Conservation (phyloP, 2,329 filamentous ascomycete genomes). For the Fusarium ambrosium region DNA sequence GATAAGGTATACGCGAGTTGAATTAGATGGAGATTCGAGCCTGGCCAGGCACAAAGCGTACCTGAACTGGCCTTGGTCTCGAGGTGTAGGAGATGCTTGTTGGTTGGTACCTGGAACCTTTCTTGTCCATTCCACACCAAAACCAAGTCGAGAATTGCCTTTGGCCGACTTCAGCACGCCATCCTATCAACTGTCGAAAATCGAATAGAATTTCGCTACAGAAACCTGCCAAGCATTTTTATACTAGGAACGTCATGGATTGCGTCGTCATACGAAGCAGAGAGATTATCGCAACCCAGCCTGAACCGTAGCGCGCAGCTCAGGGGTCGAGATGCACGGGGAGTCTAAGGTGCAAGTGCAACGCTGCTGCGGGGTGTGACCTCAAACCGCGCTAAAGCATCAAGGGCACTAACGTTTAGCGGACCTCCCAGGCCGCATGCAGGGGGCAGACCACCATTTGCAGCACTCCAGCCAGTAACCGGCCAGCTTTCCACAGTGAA, state of each 20-base stretch:
- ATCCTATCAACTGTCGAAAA: not conserved
- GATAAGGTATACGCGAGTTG: conserved; percentile 8
- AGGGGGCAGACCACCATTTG: conserved; percentile 39
- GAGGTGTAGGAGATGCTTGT: not conserved
- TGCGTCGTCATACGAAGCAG: conserved; percentile 16
- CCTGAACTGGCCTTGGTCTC: not conserved
- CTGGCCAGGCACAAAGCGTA: not conserved
- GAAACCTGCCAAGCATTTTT: not conserved
- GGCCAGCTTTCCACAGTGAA: conserved; percentile 12
- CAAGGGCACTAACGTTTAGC: conserved; percentile 46
- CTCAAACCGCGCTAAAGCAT: conserved; percentile 23
- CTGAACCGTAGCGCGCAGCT: not conserved
- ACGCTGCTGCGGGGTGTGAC: conserved; percentile 44
- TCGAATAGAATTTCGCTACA: conserved; percentile 1
- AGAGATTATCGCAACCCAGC: conserved; percentile 24
- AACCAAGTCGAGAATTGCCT: conserved; percentile 11
- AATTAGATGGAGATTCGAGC: not conserved
- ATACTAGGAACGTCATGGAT: conserved; percentile 13
- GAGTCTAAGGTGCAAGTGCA: conserved; percentile 11
- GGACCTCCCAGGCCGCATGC: conserved; percentile 42
- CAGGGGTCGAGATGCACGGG: conserved; percentile 30
- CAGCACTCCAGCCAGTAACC: conserved; percentile 28
- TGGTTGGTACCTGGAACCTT: conserved; percentile 9
- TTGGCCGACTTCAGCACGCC: conserved; percentile 4
- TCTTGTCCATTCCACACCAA: conserved; percentile 25